Percentiles rank a stretch among this genome's conserved stretches.
Evolutionary conservation across 139 green algal species (phyloP).

Genomic region (Gonium pectorale): DNA sequence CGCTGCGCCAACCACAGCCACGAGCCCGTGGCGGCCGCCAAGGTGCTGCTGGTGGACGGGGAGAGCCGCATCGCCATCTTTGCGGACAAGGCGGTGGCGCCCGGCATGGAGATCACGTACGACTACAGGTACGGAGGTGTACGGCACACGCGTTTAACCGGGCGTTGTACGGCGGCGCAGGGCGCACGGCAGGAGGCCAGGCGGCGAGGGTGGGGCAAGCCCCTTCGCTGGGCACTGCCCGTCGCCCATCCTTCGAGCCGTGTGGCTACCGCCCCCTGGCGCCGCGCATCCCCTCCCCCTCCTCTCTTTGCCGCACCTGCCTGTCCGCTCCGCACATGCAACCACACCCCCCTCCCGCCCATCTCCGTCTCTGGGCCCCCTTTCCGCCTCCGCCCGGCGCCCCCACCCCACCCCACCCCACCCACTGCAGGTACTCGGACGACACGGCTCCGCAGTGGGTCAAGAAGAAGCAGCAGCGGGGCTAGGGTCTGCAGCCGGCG

Average conservation of each 20-base stretch:
- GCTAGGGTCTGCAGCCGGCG: too few species aligned
- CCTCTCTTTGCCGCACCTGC: too few species aligned
- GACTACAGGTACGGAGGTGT: conserved; percentile 6
- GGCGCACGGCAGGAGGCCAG: not conserved
- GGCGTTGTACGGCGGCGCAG: not conserved
- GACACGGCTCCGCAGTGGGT: conserved; percentile 33
- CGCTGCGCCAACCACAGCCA: conserved; percentile 87
- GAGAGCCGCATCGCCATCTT: conserved; percentile 50
- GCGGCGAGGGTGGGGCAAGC: too few species aligned
- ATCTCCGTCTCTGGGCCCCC: too few species aligned
- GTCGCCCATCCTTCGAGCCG: too few species aligned
- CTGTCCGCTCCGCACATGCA: too few species aligned
- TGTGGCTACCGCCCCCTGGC: too few species aligned
- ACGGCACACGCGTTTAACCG: not conserved
- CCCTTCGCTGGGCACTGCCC: too few species aligned
- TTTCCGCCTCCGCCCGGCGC: too few species aligned
- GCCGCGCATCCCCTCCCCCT: too few species aligned
- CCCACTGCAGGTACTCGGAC: conserved; percentile 30
- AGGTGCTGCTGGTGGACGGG: conserved; percentile 39
- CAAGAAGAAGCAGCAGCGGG: conserved; percentile 23
- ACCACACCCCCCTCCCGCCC: too few species aligned
- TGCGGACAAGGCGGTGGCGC: conserved; percentile 10
- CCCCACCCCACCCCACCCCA: too few species aligned
- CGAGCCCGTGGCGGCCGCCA: conserved; percentile 14
- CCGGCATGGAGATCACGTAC: conserved; percentile 42